Base-by-base conservation (phyloP, 1,284 basidiomycete species). In the Irpex rosettiformis region DNA sequence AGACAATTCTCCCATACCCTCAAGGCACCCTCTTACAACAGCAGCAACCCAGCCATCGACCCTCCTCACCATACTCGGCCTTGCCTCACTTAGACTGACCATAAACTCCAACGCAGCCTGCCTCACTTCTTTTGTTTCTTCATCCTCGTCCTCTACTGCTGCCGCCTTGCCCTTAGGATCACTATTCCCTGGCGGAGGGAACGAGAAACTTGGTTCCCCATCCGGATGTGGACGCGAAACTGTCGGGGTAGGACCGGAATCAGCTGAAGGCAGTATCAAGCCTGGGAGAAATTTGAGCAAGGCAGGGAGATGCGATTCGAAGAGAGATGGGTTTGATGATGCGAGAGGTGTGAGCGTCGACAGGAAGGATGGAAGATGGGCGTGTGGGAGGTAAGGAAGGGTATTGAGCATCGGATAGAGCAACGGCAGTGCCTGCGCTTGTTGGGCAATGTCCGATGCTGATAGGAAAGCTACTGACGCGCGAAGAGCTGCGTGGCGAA, bases 1-100 rank as follows among this genome's bases (percentile, higher is more conserved):
- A 7, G 85, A 81, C 25, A 93, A 77, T 70, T 91, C 89, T 21
- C 86, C 84, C 89, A 92, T 93, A 0, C 86, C 87, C 65, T 92
- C 90, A 42, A 91, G 71, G 70, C 89, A 91, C 3, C 86, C 87
- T 2, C 85, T 73, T 0, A 91, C 86, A 37, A 90, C 72, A 13
- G 84, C 78, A 7, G 77, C 77, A 3, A 85, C 82, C 89, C 90
- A 92, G 0, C 84, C 88, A 24, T 80, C 78, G 0, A 77, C 75
- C n/a, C 75, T 78, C 62, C 79, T 78, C n/a, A 88, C 87, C 83
- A 90, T 87, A 18, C 70, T 73, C 0, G 89, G 84, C 24, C 79
- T 76, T 1, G 86, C 83, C 70, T 92, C 89, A 45, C 80, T 84
- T 18, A 92, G 68, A n/a, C 79, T 84, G 54, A 91, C 77, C 87